phyloP scores from a whole-genome alignment of 192 early-diverging fungal genomes.

The Bifiguratus adelaidae region DNA sequence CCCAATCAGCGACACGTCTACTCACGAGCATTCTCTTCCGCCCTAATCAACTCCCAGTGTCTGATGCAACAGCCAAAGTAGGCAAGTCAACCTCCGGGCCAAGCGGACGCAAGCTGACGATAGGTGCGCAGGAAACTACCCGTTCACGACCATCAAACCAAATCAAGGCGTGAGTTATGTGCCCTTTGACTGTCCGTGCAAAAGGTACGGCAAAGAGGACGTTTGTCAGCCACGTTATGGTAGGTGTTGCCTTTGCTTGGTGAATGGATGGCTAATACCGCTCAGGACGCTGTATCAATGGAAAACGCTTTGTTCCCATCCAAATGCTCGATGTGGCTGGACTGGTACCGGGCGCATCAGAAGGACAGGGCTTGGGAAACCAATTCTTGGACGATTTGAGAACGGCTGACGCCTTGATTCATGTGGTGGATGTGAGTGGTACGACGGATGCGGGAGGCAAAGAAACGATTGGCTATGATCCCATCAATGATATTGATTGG shows the following conservation, averaged over 20 bases:
- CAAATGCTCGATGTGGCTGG: conserved; percentile 76
- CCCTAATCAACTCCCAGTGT: conserved; percentile 37
- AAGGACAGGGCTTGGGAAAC: conserved; percentile 67
- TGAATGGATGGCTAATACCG: not conserved
- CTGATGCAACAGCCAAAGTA: conserved; percentile 75
- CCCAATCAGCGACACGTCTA: not conserved
- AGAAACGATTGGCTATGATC: conserved; percentile 71
- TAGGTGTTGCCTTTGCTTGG: conserved; percentile 4
- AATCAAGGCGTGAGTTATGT: conserved; percentile 74
- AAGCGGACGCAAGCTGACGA: not conserved
- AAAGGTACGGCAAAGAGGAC: conserved; percentile 27
- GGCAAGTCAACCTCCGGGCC: conserved; percentile 16
- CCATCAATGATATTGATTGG: conserved; percentile 79
- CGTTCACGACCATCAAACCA: conserved; percentile 81
- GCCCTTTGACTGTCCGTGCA: conserved; percentile 63
- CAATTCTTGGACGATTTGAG: conserved; percentile 76
- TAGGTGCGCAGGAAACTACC: conserved; percentile 38
- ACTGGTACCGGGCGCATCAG: conserved; percentile 71
- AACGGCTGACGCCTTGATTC: conserved; percentile 66
- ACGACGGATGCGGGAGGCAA: conserved; percentile 71
- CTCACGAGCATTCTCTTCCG: not conserved
- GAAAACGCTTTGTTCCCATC: conserved; percentile 55
- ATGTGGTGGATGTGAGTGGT: conserved; percentile 79
- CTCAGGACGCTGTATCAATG: conserved; percentile 51
- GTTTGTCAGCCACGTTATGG: conserved; percentile 67